phyloP scores from a whole-genome alignment of 176 grass and related monocot species.

The Pontederia paniculata region DNA sequence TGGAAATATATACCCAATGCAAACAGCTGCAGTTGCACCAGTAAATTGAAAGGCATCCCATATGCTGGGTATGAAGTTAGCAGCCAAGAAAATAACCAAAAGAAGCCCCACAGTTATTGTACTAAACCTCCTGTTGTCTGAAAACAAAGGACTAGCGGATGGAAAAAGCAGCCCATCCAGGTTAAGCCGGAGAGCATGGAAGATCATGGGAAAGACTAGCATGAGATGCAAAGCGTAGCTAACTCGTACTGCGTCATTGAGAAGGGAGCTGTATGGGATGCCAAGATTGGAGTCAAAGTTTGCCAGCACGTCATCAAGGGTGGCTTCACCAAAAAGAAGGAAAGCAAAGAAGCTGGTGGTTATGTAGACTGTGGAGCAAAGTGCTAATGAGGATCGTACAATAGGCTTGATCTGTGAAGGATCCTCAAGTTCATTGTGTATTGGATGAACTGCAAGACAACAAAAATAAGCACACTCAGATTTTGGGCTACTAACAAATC shows the following conservation, averaged over 20 bases:
- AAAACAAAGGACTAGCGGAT: slow-evolving; percentile 39
- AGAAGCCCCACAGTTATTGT: slow-evolving; percentile 49
- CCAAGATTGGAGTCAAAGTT: slow-evolving; percentile 90
- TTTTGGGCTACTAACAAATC: neutral
- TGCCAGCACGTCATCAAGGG: slow-evolving; percentile 71
- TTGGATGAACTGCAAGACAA: slow-evolving; percentile 62
- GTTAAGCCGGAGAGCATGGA: slow-evolving; percentile 85
- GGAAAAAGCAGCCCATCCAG: slow-evolving; percentile 79
- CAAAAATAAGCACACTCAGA: slow-evolving; percentile 4
- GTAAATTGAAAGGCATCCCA: slow-evolving; percentile 98
- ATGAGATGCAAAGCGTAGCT: slow-evolving; percentile 86
- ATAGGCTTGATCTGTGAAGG: slow-evolving; percentile 80
- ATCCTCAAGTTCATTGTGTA: slow-evolving; percentile 79
- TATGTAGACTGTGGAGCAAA: slow-evolving; percentile 80
- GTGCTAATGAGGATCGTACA: slow-evolving; percentile 45
- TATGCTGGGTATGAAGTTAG: slow-evolving; percentile 95
- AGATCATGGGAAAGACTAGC: slow-evolving; percentile 98
- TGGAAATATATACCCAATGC: slow-evolving; percentile 90
- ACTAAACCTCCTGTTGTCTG: slow-evolving; percentile 58
- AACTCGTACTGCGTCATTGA: slow-evolving; percentile 76
- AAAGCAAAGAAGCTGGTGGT: slow-evolving; percentile 84
- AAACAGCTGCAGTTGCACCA: slow-evolving; percentile 91
- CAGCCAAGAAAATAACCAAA: slow-evolving; percentile 54
- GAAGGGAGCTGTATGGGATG: slow-evolving; percentile 73
- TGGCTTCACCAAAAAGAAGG: slow-evolving; percentile 77